Evolutionary conservation across 2,329 filamentous ascomycete species (phyloP).

Genomic region (Botrytis fragariae): DNA sequence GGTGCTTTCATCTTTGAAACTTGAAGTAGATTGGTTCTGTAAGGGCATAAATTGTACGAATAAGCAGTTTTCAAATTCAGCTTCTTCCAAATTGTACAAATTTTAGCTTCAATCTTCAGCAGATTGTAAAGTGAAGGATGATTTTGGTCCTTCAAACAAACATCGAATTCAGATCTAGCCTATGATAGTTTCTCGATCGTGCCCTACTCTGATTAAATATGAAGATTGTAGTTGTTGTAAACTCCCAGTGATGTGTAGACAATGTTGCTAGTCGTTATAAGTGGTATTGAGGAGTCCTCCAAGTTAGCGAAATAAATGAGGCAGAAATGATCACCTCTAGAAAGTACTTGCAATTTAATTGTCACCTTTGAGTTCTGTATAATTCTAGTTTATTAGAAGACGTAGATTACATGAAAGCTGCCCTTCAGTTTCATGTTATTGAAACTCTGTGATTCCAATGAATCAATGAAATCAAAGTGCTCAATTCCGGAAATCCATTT

Average conservation of each 20-base stretch:
- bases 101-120: neutral
- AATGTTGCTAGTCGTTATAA: neutral
- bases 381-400: too few relatives aligned
- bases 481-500: too few relatives aligned
- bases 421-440: too few relatives aligned
- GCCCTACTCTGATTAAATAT: rapidly evolving
- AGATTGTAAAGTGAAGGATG: neutral
- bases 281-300: neutral
- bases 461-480: too few relatives aligned
- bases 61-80: neutral
- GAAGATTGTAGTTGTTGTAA: neutral
- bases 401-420: too few relatives aligned
- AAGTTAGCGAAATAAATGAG: too few relatives aligned
- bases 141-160: neutral
- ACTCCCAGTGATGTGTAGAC: neutral
- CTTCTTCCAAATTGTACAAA: neutral
- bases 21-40: too few relatives aligned
- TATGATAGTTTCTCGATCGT: neutral
- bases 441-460: too few relatives aligned
- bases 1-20: neutral
- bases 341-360: neutral
- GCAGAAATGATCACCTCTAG: neutral
- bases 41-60: too few relatives aligned
- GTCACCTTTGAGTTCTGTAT: too few relatives aligned
- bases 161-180: neutral